Conservation (phyloP, 495 filamentous ascomycete species). For the Penicillium pancosmium region DNA sequence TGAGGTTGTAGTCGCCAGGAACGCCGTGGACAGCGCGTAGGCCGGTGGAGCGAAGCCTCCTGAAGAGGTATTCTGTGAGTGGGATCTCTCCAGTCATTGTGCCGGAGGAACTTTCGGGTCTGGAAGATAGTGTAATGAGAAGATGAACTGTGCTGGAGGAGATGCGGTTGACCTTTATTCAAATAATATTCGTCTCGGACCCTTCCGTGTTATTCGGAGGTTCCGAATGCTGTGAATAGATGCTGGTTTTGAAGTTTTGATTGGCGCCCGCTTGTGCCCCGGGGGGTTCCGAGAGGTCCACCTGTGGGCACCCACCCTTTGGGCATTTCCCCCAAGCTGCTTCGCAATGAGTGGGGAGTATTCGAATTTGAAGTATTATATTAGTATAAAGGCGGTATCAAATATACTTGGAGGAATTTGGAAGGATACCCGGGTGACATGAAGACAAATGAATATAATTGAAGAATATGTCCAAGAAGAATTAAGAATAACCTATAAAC, state of each 20-base stretch:
- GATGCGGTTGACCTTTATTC: not conserved
- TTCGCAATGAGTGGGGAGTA: too few relatives aligned
- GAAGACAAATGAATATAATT: not conserved
- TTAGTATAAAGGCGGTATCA: too few relatives aligned
- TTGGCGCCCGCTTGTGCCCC: not conserved
- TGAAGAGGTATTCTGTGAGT: conserved; percentile 19
- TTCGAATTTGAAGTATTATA: not conserved
- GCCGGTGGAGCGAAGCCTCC: conserved; percentile 10
- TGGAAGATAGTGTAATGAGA: not conserved
- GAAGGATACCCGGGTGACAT: too few relatives aligned
- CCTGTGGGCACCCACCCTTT: not conserved
- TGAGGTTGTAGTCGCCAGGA: conserved; percentile 72
- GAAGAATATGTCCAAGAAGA: conserved; percentile 6
- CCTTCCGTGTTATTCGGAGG: not conserved
- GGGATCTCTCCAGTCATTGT: conserved; percentile 4
- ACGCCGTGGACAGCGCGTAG: conserved; percentile 13
- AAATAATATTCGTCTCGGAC: not conserved
- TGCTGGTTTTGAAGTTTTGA: not conserved
- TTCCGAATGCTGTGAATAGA: not conserved
- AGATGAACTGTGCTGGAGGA: not conserved
- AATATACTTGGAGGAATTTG: too few relatives aligned
- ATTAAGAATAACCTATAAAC: conserved; percentile 3
- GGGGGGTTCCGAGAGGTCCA: not conserved
- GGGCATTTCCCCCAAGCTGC: too few relatives aligned
- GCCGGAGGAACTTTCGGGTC: not conserved